phyloP scores from a whole-genome alignment of 106 monocot genomes.

The Dendrobium officinale region DNA sequence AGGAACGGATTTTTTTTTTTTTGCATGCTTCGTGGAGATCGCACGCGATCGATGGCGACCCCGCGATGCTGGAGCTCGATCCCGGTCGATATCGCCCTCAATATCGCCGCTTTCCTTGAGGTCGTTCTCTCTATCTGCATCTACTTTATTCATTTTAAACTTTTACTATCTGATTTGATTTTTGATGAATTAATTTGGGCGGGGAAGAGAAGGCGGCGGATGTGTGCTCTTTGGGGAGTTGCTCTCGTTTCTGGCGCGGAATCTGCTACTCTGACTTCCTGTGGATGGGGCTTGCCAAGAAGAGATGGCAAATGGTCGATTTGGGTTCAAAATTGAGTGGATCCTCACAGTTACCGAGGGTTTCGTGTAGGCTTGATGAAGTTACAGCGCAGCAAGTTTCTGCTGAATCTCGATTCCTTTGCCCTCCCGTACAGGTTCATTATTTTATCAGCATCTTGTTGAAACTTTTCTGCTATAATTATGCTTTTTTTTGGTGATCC shows the following conservation, averaged over 20 bases:
- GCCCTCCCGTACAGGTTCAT: not conserved
- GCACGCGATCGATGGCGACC: not conserved
- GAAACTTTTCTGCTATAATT: not conserved
- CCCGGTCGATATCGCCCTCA: conserved; percentile 45
- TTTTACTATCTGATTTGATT: not conserved
- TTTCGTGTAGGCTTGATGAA: not conserved
- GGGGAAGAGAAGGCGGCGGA: conserved; percentile 28
- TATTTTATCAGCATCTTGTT: not conserved
- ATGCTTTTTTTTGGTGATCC: not conserved
- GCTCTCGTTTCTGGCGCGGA: conserved; percentile 49
- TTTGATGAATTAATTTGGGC: not conserved
- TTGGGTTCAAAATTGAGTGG: not conserved
- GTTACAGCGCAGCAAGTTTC: not conserved
- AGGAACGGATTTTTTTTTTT: too few species aligned
- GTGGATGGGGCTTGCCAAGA: conserved; percentile 44
- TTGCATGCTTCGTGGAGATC: not conserved
- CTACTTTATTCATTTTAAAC: not conserved
- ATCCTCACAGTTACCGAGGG: not conserved
- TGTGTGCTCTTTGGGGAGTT: conserved; percentile 66
- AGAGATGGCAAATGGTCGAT: conserved; percentile 41
- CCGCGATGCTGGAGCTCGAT: conserved; percentile 18
- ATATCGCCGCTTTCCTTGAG: conserved; percentile 48
- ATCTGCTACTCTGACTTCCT: conserved; percentile 56
- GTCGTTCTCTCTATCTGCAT: conserved; percentile 5
- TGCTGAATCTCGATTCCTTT: not conserved